Percentiles rank a stretch among this genome's conserved stretches.
Evolutionary conservation across 1,139 yeast genomes (phyloP).

Genomic region (Lodderomyces jiufengensis): DNA sequence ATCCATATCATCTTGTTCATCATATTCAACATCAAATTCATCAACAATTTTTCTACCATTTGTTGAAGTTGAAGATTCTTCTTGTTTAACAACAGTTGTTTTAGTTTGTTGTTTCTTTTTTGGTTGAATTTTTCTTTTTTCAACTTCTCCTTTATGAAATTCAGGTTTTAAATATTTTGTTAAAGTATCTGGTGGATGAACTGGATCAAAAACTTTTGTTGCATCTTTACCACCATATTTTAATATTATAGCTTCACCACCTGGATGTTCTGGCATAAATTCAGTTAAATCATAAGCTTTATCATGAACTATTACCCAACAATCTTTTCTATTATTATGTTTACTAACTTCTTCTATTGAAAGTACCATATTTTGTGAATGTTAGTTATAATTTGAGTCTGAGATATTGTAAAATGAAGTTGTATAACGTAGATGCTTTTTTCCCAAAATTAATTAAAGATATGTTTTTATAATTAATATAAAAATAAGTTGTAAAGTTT

Average conservation of each 20-base stretch:
- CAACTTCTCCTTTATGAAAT: conserved; percentile 34
- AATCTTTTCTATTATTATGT: conserved; percentile 40
- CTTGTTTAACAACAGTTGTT: too few species aligned
- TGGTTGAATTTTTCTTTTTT: conserved; percentile 15
- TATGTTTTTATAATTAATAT: too few species aligned
- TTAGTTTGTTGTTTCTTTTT: conserved; percentile 3
- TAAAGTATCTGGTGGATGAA: conserved; percentile 81
- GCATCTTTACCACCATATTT: conserved; percentile 58
- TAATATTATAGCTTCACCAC: conserved; percentile 50
- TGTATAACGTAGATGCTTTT: too few species aligned
- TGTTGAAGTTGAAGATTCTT: conserved; percentile 1
- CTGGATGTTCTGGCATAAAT: conserved; percentile 51
- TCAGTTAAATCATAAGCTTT: conserved; percentile 50
- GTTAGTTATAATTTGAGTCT: too few species aligned
- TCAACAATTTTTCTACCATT: conserved; percentile 24
- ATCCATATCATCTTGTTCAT: conserved; percentile 36
- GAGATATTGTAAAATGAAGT: too few species aligned
- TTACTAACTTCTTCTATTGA: conserved; percentile 31
- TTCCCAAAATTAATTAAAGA: too few species aligned
- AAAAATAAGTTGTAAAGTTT: too few species aligned
- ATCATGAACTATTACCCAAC: conserved; percentile 55
- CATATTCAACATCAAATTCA: conserved; percentile 47
- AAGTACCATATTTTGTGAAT: conserved; percentile 14
- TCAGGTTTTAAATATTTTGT: conserved; percentile 37
- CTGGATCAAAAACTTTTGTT: conserved; percentile 63